phyloP scores from a whole-genome alignment of 495 filamentous ascomycete genomes.

The Aspergillus baeticus region DNA sequence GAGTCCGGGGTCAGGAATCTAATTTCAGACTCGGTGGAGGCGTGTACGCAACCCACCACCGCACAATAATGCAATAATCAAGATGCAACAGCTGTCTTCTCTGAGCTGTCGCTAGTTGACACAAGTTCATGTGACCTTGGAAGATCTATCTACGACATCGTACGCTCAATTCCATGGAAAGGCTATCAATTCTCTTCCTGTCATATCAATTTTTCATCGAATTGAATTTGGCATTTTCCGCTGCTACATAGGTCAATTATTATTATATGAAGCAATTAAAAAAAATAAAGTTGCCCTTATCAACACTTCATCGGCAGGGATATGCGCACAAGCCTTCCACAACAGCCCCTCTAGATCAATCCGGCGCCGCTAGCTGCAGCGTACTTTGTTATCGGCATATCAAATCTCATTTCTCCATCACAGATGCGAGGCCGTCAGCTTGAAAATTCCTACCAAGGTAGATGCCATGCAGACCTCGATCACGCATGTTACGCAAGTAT shows the following conservation, averaged over 20 bases:
- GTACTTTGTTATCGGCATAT: conserved; percentile 16
- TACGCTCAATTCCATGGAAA: no score
- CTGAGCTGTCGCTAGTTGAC: neutral
- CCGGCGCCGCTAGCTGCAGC: neutral
- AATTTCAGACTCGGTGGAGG: neutral
- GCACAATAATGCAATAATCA: conserved; percentile 14
- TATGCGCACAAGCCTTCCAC: conserved; percentile 7
- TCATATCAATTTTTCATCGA: conserved; percentile 2
- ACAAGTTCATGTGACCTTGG: conserved; percentile 1
- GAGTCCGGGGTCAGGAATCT: no score
- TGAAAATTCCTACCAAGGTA: no score
- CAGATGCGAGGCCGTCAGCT: no score
- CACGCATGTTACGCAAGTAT: no score
- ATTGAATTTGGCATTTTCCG: conserved; percentile 5
- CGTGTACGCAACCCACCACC: neutral
- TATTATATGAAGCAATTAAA: neutral
- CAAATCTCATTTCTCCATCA: conserved; percentile 1
- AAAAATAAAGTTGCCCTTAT: conserved; percentile 7
- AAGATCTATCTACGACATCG: neutral
- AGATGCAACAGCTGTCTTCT: neutral
- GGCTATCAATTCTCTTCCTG: neutral
- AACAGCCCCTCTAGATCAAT: neutral
- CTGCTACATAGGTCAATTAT: no score
- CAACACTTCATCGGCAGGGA: neutral
- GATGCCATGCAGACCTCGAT: no score